phyloP scores from a whole-genome alignment of 805 yeast genomes.

The Saccharomycopsis capsularis region DNA sequence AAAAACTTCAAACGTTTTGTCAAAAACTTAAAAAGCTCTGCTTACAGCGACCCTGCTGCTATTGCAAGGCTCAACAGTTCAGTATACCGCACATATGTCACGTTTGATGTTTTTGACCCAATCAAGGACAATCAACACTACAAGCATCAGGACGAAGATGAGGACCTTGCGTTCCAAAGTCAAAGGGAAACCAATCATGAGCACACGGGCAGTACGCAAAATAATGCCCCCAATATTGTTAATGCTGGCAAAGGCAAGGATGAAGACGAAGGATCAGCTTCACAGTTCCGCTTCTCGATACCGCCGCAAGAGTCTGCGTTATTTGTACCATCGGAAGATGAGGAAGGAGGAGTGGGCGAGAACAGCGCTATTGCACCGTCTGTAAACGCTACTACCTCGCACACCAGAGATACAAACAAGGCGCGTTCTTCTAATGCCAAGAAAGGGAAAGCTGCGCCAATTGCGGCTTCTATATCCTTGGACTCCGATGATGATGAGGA shows the following conservation, averaged over 20 bases:
- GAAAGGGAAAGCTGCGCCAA: too few relatives aligned
- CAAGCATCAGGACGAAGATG: neutral
- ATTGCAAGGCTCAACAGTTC: neutral
- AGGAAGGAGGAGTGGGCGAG: too few relatives aligned
- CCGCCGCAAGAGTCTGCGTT: too few relatives aligned
- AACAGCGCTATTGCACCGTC: too few relatives aligned
- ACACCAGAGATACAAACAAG: too few relatives aligned
- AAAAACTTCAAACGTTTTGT: constrained; percentile 11
- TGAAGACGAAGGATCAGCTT: neutral
- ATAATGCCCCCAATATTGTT: neutral
- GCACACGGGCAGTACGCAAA: neutral
- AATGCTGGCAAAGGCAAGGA: neutral
- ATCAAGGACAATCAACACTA: neutral
- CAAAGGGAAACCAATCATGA: neutral
- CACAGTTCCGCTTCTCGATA: neutral
- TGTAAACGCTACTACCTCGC: too few relatives aligned
- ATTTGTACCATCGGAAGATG: too few relatives aligned
- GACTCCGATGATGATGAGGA: too few relatives aligned
- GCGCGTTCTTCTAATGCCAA: too few relatives aligned
- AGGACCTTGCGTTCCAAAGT: constrained; percentile 1
- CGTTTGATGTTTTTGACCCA: constrained; percentile 4
- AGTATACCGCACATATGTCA: neutral
- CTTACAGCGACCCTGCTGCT: neutral
- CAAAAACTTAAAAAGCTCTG: neutral
- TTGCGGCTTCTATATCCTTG: too few relatives aligned